Conservation (phyloP, 106 monocot genomes). For the Dendrobium nobile region DNA sequence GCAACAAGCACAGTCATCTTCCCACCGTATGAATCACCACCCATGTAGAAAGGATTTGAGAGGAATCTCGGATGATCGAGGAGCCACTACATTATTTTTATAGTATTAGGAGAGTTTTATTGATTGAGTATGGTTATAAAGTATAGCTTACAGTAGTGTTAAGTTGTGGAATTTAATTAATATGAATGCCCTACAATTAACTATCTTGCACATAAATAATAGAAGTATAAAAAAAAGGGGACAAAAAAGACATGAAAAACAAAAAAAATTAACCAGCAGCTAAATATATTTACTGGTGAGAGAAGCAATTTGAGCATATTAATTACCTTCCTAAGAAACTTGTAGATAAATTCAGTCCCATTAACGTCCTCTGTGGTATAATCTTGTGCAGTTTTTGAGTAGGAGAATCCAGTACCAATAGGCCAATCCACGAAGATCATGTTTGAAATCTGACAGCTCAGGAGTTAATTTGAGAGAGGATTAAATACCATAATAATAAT, state of each 20-base stretch:
- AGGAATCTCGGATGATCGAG: constrained; percentile 44
- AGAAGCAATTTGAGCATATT: not conserved
- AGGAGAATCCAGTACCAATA: constrained; percentile 8
- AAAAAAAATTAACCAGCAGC: too few species aligned
- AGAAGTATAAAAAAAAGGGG: too few species aligned
- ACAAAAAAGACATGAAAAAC: too few species aligned
- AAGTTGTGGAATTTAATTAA: not conserved
- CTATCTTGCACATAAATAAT: too few species aligned
- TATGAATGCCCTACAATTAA: too few species aligned
- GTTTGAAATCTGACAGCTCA: constrained; percentile 3
- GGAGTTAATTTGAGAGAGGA: not conserved
- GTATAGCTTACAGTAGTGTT: not conserved
- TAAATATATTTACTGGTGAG: not conserved
- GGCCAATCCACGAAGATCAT: constrained; percentile 10
- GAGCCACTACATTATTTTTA: constrained; percentile 39
- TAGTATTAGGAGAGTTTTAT: not conserved
- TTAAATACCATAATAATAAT: not conserved
- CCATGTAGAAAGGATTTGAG: constrained; percentile 57
- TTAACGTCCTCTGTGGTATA: not conserved
- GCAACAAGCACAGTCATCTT: constrained; percentile 15
- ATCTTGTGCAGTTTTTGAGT: not conserved
- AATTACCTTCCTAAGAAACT: constrained; percentile 5
- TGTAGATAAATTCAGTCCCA: not conserved
- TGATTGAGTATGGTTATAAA: not conserved
- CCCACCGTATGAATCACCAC: constrained; percentile 72